Base-by-base conservation (phyloP, 2,329 filamentous ascomycete species). In the Hyphodiscus sp. region DNA sequence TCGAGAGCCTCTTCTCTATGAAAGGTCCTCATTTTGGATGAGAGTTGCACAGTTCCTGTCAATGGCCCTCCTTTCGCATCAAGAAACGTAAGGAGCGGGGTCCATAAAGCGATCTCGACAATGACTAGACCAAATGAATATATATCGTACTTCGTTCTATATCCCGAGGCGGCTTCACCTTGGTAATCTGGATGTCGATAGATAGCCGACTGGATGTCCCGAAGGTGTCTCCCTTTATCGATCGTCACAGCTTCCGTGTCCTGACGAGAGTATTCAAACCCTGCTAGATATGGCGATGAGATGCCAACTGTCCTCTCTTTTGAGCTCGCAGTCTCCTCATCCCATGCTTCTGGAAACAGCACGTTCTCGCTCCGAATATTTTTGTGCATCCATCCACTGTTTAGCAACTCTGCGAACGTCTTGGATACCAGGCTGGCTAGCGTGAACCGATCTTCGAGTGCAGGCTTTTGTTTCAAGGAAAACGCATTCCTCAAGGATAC, bases 241-340 rank as follows among this genome's bases (percentile, higher is more conserved):
- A 53, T 23, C 4, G 15, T 53, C 13, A 16, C 16, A 26, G 16
- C 46, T 43, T 50, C 47, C 15, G 20, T 50, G 23, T 53, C 46
- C 41, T 53, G 51, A 11, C 51, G 43, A 11, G 51, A 53, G 23
- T 50, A 53, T n/a, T 50, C 51, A 42, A 53, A 53, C 3, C 51
- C 51, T 3, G 41, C 46, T 8, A 53, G 18, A 23, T 23, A 19
- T 15, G 23, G 23, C 23, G 23, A 26, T 8, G 23, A 26, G 23
- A 26, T 26, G 23, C 4, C 8, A 26, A 26, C 23, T 8, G 3
- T 3, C 23, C 23, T 26, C 4, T 26, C 23, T 26, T 26, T 26
- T 8, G 23, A 26, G 4, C 8, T 26, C 23, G 23, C 23, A 3
- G 8, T 26, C 23, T 26, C 23, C 23, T 26, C 23, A 26, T 26